Evolutionary conservation across 345 rosid species (phyloP).

Genomic region (Gynandropsis gynandra): DNA sequence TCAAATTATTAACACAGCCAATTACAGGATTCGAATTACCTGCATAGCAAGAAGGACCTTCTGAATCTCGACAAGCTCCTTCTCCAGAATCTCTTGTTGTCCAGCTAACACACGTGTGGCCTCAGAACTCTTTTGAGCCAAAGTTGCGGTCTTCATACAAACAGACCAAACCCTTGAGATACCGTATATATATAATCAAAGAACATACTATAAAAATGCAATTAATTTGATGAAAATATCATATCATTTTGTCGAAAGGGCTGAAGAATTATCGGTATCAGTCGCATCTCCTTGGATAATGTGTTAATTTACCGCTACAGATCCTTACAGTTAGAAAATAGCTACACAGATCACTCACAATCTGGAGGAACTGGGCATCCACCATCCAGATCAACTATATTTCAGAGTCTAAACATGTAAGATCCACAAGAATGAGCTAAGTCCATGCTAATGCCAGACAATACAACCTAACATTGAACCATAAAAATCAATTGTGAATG

Average conservation of each 20-base stretch:
- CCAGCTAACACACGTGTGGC: constrained; percentile 73
- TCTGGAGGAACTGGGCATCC: neutral
- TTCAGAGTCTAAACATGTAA: neutral
- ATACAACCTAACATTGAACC: too few relatives aligned
- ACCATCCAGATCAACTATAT: too few relatives aligned
- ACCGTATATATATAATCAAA: neutral
- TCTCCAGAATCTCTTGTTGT: constrained; percentile 78
- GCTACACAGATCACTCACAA: constrained; percentile 10
- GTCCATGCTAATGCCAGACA: neutral
- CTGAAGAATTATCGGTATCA: too few relatives aligned
- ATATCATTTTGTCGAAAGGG: too few relatives aligned
- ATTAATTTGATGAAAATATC: constrained; percentile 9
- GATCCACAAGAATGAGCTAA: neutral
- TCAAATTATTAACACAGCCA: neutral
- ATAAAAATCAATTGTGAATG: too few relatives aligned
- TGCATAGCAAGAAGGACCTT: constrained; percentile 95
- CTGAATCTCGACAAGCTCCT: constrained; percentile 89
- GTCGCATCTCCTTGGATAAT: too few relatives aligned
- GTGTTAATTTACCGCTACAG: too few relatives aligned
- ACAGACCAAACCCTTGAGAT: constrained; percentile 8
- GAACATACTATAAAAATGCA: constrained; percentile 1
- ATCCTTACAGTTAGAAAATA: too few relatives aligned
- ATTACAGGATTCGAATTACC: constrained; percentile 31
- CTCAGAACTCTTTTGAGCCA: constrained; percentile 92
- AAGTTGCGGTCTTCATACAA: constrained; percentile 66